Evolutionary conservation across 306 rosid genomes (phyloP).

Genomic region (Prunus salicina): DNA sequence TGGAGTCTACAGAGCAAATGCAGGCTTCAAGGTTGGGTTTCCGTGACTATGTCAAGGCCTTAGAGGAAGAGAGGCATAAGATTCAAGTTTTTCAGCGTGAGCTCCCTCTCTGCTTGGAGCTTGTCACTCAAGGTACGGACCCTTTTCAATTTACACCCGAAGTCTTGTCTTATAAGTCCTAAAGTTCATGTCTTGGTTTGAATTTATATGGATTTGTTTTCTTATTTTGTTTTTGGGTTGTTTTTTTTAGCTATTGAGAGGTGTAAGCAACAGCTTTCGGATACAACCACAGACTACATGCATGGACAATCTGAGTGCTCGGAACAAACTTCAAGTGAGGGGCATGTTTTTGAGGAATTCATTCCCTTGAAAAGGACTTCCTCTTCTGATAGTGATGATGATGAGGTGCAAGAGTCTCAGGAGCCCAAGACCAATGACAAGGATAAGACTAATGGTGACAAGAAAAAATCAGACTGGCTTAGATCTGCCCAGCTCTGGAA

Average conservation of each 20-base stretch:
- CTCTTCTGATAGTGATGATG: conserved; percentile 39
- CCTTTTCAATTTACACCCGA: background rate
- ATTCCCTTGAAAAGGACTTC: conserved; percentile 59
- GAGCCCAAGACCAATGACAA: conserved; percentile 16
- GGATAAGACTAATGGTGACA: conserved; percentile 29
- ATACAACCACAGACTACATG: conserved; percentile 54
- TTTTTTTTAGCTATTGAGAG: conserved; percentile 62
- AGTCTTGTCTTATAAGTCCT: background rate
- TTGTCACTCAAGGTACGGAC: conserved; percentile 66
- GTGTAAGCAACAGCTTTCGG: conserved; percentile 53
- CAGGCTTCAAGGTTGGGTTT: conserved; percentile 43
- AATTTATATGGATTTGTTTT: background rate
- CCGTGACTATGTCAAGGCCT: conserved; percentile 51
- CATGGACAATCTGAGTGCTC: conserved; percentile 83
- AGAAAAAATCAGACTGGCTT: conserved; percentile 78
- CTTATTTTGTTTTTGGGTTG: background rate
- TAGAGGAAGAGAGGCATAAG: conserved; percentile 64
- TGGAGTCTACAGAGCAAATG: conserved; percentile 50
- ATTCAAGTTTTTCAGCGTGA: conserved; percentile 71
- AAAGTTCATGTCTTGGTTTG: background rate
- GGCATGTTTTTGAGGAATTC: conserved; percentile 73
- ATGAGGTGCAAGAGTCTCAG: conserved; percentile 43
- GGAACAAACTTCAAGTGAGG: conserved; percentile 65
- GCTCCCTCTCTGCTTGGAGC: conserved; percentile 81
- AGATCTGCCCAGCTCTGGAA: conserved; percentile 92